phyloP scores from a whole-genome alignment of 768 basidiomycete genomes.

The Lactifluus hygrophoroides region DNA sequence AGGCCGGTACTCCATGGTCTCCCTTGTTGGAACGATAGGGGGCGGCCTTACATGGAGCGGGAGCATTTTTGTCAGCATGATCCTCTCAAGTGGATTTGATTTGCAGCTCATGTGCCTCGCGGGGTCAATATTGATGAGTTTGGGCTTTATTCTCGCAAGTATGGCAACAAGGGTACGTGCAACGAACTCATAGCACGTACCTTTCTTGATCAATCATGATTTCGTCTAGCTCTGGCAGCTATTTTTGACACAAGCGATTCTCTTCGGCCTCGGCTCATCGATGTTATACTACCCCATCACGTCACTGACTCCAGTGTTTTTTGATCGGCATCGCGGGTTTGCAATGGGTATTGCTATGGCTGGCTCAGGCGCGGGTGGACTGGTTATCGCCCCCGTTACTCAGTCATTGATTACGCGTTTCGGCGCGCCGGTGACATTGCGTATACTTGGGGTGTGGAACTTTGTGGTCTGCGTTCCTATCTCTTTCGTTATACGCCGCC shows the following conservation, averaged over 20 bases:
- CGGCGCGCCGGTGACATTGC: conserved; percentile 31
- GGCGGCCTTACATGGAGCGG: conserved; percentile 41
- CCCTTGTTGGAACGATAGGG: conserved; percentile 37
- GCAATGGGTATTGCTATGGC: conserved; percentile 38
- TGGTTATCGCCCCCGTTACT: conserved; percentile 35
- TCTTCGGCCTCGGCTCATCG: conserved; percentile 37
- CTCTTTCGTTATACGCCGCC: conserved; percentile 29
- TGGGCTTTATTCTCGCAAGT: conserved; percentile 35
- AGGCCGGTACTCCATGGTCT: conserved; percentile 34
- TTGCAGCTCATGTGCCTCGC: conserved; percentile 30
- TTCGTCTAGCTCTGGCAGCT: conserved; percentile 35
- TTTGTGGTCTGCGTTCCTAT: conserved; percentile 32
- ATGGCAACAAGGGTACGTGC: conserved; percentile 29
- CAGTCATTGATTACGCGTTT: conserved; percentile 30
- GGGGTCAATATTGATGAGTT: conserved; percentile 35
- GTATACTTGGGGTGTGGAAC: conserved; percentile 37
- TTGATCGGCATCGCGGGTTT: conserved; percentile 37
- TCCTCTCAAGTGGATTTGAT: conserved; percentile 30
- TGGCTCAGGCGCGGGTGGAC: conserved; percentile 36
- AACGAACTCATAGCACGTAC: background rate
- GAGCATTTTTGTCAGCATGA: conserved; percentile 35
- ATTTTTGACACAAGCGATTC: conserved; percentile 34
- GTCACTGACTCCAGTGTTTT: conserved; percentile 35
- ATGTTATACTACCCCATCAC: conserved; percentile 39
- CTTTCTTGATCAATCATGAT: background rate